These are phyloP conservation scores for Neoarthrinium moseri DNA, from an alignment of 2,329 filamentous ascomycete species.

Conservation along the genomic window DNA sequence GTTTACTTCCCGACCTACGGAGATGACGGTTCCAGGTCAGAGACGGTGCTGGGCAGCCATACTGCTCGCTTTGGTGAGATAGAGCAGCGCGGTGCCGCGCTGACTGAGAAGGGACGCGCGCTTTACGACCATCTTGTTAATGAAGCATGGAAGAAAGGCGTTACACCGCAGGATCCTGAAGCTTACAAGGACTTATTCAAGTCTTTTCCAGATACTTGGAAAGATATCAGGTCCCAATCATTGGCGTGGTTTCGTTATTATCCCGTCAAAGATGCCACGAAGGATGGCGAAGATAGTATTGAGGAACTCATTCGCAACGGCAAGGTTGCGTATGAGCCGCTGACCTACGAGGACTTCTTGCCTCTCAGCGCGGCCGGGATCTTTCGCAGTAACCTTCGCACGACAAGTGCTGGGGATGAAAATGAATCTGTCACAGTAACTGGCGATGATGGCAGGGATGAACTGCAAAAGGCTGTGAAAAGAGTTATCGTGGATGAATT, in stretches of 20 bases:
- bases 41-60: not conserved
- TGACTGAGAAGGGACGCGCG: conserved; percentile 1
- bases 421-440: not conserved
- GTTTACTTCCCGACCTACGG: not conserved
- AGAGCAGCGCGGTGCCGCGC: conserved; percentile 1
- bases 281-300: no score
- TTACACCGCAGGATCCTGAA: conserved; percentile 3
- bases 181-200: conserved; percentile 1
- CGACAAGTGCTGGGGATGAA: not conserved
- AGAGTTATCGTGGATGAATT: not conserved
- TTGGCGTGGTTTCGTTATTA: conserved; percentile 3
- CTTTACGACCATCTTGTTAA: conserved; percentile 4
- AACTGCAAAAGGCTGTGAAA: not conserved
- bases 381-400: conserved; percentile 3
- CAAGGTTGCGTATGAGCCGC: not conserved
- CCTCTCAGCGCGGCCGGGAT: conserved; percentile 4
- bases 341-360: conserved; percentile 5
- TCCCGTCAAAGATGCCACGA: no score
- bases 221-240: not conserved
- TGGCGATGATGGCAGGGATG: not conserved
- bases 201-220: conserved; percentile 1
- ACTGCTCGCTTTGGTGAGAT: conserved; percentile 7
- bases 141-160: conserved; percentile 2
- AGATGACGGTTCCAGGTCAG: not conserved
- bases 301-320: not conserved